Percentiles rank a stretch among this genome's conserved stretches.
phyloP scores from a whole-genome alignment of 495 filamentous ascomycete genomes.

The Penicillium argentinense region DNA sequence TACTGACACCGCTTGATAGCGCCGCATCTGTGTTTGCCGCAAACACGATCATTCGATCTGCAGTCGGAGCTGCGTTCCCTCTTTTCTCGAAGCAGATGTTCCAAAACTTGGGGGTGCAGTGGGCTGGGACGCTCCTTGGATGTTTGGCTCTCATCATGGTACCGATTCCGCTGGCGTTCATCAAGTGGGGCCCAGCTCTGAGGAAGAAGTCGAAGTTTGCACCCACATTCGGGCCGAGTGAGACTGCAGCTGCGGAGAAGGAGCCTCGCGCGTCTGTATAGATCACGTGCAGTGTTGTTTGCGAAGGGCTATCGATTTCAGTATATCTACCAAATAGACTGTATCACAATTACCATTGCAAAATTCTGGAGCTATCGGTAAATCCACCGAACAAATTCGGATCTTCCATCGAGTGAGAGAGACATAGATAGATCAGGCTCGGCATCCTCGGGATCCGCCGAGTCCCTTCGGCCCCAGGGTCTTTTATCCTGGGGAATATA shows the following conservation, averaged over 20 bases:
- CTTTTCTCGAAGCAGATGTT: slow-evolving; percentile 84
- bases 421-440: no score
- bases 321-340: no score
- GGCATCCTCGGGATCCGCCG: no score
- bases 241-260: background rate
- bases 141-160: slow-evolving; percentile 67
- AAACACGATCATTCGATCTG: slow-evolving; percentile 81
- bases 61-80: slow-evolving; percentile 77
- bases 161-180: slow-evolving; percentile 62
- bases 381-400: no score
- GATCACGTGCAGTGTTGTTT: background rate
- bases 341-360: no score
- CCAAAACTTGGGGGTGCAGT: slow-evolving; percentile 70
- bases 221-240: slow-evolving; percentile 8
- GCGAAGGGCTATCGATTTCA: no score
- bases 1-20: no score
- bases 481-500: no score
- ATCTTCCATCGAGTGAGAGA: no score
- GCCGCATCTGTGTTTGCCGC: slow-evolving; percentile 92
- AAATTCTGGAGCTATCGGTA: no score
- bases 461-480: no score
- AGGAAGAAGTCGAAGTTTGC: slow-evolving; percentile 39
- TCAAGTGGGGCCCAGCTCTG: slow-evolving; percentile 33
- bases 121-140: slow-evolving; percentile 75
- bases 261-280: slow-evolving; percentile 10